Conservation (phyloP, 164 flowering plant genomes). For the Amborella trichopoda region DNA sequence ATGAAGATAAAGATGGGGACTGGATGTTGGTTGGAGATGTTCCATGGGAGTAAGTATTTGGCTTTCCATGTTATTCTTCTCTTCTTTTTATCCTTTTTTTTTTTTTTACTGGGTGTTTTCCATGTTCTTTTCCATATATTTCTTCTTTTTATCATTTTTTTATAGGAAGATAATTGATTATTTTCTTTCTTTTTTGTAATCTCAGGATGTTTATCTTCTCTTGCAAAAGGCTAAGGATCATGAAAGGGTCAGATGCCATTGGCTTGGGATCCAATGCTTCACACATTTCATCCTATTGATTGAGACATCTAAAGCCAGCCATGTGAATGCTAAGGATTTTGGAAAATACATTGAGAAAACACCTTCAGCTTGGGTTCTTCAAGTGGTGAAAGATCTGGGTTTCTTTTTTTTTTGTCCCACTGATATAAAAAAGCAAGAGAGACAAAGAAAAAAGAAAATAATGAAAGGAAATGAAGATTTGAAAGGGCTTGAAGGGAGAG, state of each 20-base stretch:
- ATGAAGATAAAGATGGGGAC: conserved; percentile 92
- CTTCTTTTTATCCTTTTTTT: conserved; percentile 3
- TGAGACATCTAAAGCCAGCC: too few relatives aligned
- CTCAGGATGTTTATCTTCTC: conserved; percentile 73
- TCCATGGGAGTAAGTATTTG: conserved; percentile 75
- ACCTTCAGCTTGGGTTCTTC: too few relatives aligned
- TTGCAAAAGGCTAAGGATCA: conserved; percentile 77
- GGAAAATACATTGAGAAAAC: too few relatives aligned
- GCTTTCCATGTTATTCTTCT: conserved; percentile 6
- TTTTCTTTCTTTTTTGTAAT: neutral
- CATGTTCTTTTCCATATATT: neutral
- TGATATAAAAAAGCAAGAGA: too few relatives aligned
- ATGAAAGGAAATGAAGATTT: too few relatives aligned
- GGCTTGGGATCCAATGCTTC: conserved; percentile 43
- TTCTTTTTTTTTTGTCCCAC: too few relatives aligned
- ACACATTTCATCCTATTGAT: conserved; percentile 3
- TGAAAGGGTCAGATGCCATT: conserved; percentile 72
- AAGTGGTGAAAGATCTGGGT: too few relatives aligned
- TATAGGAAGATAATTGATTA: neutral
- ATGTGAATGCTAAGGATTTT: too few relatives aligned
- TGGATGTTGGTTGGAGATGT: conserved; percentile 97
- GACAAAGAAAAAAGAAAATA: too few relatives aligned
- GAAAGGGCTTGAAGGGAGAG: too few relatives aligned
- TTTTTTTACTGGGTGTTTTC: conserved; percentile 1
- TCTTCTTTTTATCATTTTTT: neutral